Percentiles rank a stretch among this genome's conserved stretches.
Evolutionary conservation across 495 filamentous ascomycete genomes (phyloP).

Genomic region (Penicillium riverlandense): DNA sequence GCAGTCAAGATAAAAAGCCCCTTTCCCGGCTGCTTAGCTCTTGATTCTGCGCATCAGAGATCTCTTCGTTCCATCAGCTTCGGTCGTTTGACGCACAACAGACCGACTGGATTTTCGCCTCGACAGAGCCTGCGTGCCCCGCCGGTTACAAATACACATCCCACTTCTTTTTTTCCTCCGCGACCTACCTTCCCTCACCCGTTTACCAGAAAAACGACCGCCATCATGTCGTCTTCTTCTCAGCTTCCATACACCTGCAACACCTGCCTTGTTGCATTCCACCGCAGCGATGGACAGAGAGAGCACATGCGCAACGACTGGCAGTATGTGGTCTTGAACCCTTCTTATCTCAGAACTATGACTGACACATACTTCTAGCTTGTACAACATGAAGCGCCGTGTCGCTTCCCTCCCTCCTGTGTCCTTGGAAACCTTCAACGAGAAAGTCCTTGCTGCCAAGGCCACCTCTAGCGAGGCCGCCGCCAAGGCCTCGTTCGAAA

Average conservation of each 20-base stretch:
- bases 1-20: no score
- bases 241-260: slow-evolving; percentile 95
- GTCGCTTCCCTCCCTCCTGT: slow-evolving; percentile 91
- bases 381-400: slow-evolving; percentile 95
- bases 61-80: background rate
- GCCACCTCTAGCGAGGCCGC: slow-evolving; percentile 75
- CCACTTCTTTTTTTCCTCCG: slow-evolving; percentile 10
- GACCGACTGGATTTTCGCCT: no score
- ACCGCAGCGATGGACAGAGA: slow-evolving; percentile 85
- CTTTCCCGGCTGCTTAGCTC: no score
- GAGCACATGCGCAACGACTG: slow-evolving; percentile 96
- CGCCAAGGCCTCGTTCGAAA: slow-evolving; percentile 85
- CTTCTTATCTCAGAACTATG: background rate
- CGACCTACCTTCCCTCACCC: background rate
- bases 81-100: background rate
- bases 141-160: slow-evolving; percentile 17
- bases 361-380: slow-evolving; percentile 38
- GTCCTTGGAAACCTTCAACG: slow-evolving; percentile 85
- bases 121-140: slow-evolving; percentile 20
- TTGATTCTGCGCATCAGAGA: no score
- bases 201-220: background rate
- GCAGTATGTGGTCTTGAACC: slow-evolving; percentile 62
- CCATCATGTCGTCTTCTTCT: slow-evolving; percentile 12
- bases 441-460: slow-evolving; percentile 93
- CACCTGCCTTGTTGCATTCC: slow-evolving; percentile 93